These are phyloP conservation scores for Dothidotthia symphoricarpi DNA, from an alignment of 2,329 filamentous ascomycete genomes.

Conservation along the genomic window DNA sequence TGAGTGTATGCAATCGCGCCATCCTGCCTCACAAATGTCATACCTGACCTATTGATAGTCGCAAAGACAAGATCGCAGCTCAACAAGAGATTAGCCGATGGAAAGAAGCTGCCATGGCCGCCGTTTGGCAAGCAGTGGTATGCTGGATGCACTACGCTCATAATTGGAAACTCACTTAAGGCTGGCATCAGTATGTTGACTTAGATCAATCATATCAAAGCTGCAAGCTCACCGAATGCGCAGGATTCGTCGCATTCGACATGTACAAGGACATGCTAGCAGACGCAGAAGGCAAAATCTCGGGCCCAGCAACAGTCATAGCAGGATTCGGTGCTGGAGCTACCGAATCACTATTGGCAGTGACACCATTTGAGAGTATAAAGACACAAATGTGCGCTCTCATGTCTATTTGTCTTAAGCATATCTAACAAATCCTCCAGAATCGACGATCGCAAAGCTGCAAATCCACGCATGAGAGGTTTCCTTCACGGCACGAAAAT, in stretches of 20 bases:
- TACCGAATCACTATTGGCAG: slow-evolving; percentile 87
- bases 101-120: slow-evolving; percentile 89
- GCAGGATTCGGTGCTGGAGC: slow-evolving; percentile 93
- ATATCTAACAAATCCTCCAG: slow-evolving; percentile 43
- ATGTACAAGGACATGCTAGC: slow-evolving; percentile 82
- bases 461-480: slow-evolving; percentile 81
- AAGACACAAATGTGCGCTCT: slow-evolving; percentile 75
- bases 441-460: slow-evolving; percentile 89
- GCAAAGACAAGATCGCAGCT: slow-evolving; percentile 94
- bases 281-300: slow-evolving; percentile 83
- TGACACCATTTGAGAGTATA: slow-evolving; percentile 96
- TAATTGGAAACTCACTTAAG: slow-evolving; percentile 95
- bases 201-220: no score
- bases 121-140: slow-evolving; percentile 95
- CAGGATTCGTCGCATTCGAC: slow-evolving; percentile 93
- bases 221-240: slow-evolving; percentile 3
- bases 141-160: slow-evolving; percentile 92
- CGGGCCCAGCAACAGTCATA: slow-evolving; percentile 84
- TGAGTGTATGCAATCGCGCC: slow-evolving; percentile 63
- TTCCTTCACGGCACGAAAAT: slow-evolving; percentile 88
- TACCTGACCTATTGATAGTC: slow-evolving; percentile 53
- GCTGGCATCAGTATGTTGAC: slow-evolving; percentile 77
- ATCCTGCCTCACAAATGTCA: background rate
- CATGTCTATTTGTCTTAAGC: background rate
- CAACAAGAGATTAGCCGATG: slow-evolving; percentile 76